These are phyloP conservation scores for Chlorella variabilis DNA, from an alignment of 163 green algal species.

Conservation along the genomic window DNA sequence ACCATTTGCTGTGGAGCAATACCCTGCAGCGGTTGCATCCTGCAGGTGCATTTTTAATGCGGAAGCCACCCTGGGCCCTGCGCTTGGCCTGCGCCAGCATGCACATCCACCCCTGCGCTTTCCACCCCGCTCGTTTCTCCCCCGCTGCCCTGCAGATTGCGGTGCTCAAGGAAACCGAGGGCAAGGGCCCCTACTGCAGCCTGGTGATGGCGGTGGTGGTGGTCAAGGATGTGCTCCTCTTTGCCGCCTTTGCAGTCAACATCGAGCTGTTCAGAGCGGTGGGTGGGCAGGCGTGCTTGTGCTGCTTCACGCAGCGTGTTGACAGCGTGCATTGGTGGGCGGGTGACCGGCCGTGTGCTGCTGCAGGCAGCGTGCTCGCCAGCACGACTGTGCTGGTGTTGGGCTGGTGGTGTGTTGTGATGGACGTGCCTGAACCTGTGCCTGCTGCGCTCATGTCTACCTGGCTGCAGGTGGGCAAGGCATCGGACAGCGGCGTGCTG, in stretches of 20 bases:
- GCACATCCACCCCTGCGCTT: not conserved
- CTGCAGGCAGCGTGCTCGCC: too few species aligned
- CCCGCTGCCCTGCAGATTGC: constrained; percentile 73
- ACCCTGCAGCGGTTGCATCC: too few species aligned
- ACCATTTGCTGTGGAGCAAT: not conserved
- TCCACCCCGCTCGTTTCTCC: not conserved
- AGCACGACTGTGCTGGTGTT: too few species aligned
- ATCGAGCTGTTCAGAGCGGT: constrained; percentile 71
- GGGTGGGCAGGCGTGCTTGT: too few species aligned
- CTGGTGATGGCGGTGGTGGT: constrained; percentile 89
- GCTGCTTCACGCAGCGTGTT: too few species aligned
- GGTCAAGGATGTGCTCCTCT: constrained; percentile 94
- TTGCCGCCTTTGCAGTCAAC: constrained; percentile 87
- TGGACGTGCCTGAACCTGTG: too few species aligned
- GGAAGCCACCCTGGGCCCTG: too few species aligned
- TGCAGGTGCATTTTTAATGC: too few species aligned
- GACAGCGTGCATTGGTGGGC: too few species aligned
- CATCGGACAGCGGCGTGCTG: not conserved
- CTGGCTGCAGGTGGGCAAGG: not conserved
- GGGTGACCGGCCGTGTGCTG: too few species aligned
- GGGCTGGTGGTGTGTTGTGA: too few species aligned
- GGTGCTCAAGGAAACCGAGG: constrained; percentile 86
- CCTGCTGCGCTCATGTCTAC: not conserved
- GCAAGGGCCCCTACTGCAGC: constrained; percentile 80
- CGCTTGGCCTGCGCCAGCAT: not conserved